Percentiles rank a stretch among this genome's conserved stretches.
Evolutionary conservation across 2,329 filamentous ascomycete species (phyloP).

Genomic region (Chalara sp.): DNA sequence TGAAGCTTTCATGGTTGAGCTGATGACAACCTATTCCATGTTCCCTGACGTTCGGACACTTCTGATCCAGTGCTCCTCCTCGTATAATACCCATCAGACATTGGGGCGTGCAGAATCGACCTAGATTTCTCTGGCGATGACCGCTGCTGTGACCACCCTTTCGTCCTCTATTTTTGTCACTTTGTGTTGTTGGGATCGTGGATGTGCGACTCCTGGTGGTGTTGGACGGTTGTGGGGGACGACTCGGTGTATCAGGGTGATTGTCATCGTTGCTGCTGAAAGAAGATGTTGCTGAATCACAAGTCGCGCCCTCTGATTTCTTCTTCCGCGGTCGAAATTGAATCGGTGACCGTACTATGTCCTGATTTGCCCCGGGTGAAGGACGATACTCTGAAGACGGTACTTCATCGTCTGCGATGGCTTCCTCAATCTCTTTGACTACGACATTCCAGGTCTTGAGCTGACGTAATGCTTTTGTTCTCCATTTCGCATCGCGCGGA

Average conservation of each 20-base stretch:
- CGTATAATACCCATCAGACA: neutral
- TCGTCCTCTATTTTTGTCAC: neutral
- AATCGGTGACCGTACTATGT: neutral
- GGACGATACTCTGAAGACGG: neutral
- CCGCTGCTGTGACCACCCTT: neutral
- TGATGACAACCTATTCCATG: neutral
- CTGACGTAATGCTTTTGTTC: neutral
- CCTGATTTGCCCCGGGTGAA: neutral
- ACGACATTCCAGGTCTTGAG: slow-evolving; percentile 1
- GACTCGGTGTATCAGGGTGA: neutral
- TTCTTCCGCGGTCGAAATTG: neutral
- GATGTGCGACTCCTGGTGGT: neutral
- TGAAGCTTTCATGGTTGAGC: neutral
- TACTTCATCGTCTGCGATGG: neutral
- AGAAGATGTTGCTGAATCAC: no score
- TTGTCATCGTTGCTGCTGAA: slow-evolving; percentile 1
- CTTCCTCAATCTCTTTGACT: neutral
- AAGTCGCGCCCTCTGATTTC: no score
- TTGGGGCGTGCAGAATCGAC: neutral
- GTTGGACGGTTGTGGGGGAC: neutral
- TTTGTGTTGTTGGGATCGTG: neutral
- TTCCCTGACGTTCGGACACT: neutral
- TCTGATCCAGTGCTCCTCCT: neutral
- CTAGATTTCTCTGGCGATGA: neutral
- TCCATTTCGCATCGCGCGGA: neutral